phyloP scores from a whole-genome alignment of 2,329 filamentous ascomycete genomes.

The Balansia obtecta region DNA sequence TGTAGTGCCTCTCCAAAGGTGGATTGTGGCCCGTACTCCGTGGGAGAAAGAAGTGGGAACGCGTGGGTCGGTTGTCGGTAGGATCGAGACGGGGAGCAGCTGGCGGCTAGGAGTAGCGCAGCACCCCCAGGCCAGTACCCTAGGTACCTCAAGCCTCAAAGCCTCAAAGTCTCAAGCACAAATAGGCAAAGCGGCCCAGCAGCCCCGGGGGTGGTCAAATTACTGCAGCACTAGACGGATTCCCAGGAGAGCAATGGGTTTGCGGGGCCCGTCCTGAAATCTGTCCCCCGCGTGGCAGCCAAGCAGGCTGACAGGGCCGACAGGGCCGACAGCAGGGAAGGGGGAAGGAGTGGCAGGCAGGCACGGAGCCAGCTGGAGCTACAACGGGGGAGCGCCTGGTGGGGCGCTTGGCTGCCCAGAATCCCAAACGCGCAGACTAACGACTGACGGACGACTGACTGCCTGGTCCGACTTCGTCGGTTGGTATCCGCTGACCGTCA shows the following conservation, averaged over 20 bases:
- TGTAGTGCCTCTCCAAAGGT: constrained; percentile 1
- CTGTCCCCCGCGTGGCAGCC: no score
- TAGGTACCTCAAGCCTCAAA: neutral
- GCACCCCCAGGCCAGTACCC: no score
- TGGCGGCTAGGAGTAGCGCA: neutral
- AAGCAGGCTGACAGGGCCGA: no score
- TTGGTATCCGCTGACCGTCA: neutral
- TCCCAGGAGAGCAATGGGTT: no score
- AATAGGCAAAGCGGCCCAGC: no score
- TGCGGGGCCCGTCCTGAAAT: no score
- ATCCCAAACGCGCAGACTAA: neutral
- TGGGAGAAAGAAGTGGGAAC: constrained; percentile 2
- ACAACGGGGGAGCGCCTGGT: neutral
- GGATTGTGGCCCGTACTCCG: neutral
- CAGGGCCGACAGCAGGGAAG: no score
- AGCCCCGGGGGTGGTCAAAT: no score
- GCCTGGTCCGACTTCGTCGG: no score
- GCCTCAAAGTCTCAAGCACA: neutral
- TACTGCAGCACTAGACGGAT: no score
- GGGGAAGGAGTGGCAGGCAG: neutral
- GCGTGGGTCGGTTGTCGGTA: constrained; percentile 5
- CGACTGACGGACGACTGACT: no score
- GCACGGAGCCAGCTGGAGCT: neutral
- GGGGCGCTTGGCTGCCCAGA: neutral
- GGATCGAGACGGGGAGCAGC: neutral